These are phyloP conservation scores for Crithidia mellificae DNA, from an alignment of 208 protist genomes.

Conservation along the genomic window DNA sequence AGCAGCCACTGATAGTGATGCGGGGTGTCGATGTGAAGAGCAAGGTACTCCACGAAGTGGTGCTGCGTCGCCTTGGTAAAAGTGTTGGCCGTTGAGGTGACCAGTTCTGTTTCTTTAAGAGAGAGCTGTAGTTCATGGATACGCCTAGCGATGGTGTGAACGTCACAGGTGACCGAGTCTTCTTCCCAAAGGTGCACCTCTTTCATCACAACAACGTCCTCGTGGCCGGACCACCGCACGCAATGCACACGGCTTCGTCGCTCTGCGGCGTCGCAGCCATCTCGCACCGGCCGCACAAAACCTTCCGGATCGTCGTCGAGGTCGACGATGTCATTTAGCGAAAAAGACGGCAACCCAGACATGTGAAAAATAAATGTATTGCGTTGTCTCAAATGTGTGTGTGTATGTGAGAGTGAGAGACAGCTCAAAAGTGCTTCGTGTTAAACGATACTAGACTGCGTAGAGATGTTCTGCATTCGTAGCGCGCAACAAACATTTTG, in stretches of 20 bases:
- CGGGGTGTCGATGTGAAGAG: conserved; percentile 34
- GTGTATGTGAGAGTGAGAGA: too few species aligned
- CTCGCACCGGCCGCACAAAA: background rate
- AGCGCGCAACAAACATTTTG: too few species aligned
- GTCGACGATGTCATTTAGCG: conserved; percentile 20
- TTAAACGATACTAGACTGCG: too few species aligned
- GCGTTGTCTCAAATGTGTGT: too few species aligned
- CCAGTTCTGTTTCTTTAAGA: too few species aligned
- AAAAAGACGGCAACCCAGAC: conserved; percentile 23
- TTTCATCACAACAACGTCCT: conserved; percentile 45
- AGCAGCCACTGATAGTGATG: conserved; percentile 43
- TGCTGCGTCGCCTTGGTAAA: too few species aligned
- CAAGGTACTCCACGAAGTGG: conserved; percentile 44
- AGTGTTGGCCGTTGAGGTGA: too few species aligned
- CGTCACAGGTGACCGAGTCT: conserved; percentile 28
- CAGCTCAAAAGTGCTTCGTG: too few species aligned
- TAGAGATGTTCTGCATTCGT: too few species aligned
- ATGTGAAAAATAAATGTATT: too few species aligned
- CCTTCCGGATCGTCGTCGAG: conserved; percentile 16
- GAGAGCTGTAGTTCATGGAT: conserved; percentile 19
- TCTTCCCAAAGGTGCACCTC: conserved; percentile 43
- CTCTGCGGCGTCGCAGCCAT: background rate
- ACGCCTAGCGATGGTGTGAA: conserved; percentile 12
- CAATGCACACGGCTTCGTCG: conserved; percentile 41
- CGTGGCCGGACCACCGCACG: conserved; percentile 25